These are phyloP conservation scores for Eucalyptus regnans DNA, from an alignment of 345 rosid species.

Conservation along the genomic window DNA sequence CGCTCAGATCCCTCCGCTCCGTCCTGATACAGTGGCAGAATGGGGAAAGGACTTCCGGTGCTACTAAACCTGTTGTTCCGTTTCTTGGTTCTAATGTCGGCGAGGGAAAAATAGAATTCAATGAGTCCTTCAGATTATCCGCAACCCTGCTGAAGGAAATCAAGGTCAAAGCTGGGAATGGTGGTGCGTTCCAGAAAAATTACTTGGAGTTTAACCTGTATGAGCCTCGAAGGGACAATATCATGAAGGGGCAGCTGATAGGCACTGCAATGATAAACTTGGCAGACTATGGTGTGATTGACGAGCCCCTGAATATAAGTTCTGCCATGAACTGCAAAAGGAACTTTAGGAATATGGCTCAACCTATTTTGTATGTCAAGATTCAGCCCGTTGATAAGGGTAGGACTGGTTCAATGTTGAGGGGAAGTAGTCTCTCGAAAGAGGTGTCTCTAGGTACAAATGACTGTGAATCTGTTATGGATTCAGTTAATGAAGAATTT, in stretches of 20 bases:
- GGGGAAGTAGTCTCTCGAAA: conserved; percentile 19
- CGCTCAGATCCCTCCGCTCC: conserved; percentile 73
- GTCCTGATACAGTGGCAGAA: conserved; percentile 88
- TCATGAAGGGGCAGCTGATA: conserved; percentile 38
- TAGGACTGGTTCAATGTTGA: conserved; percentile 22
- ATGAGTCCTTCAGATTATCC: conserved; percentile 69
- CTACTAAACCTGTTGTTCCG: conserved; percentile 57
- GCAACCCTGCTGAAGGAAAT: conserved; percentile 45
- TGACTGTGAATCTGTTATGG: conserved; percentile 51
- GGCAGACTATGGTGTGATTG: conserved; percentile 61
- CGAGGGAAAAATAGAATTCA: conserved; percentile 79
- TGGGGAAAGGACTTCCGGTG: conserved; percentile 62
- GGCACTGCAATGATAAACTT: conserved; percentile 66
- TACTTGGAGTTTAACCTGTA: conserved; percentile 60
- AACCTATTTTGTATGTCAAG: conserved; percentile 46
- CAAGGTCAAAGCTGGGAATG: conserved; percentile 35
- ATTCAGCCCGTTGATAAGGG: conserved; percentile 44
- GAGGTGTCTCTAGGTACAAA: conserved; percentile 18
- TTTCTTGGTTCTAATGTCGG: conserved; percentile 50
- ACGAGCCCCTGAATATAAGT: conserved; percentile 26
- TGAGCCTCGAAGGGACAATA: conserved; percentile 82
- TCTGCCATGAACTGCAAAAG: conserved; percentile 72
- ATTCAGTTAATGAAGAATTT: conserved; percentile 56
- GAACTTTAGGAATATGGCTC: conserved; percentile 59
- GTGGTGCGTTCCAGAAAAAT: conserved; percentile 51